Evolutionary conservation across 768 basidiomycete genomes (phyloP).

Genomic region (Favolaschia claudopus): DNA sequence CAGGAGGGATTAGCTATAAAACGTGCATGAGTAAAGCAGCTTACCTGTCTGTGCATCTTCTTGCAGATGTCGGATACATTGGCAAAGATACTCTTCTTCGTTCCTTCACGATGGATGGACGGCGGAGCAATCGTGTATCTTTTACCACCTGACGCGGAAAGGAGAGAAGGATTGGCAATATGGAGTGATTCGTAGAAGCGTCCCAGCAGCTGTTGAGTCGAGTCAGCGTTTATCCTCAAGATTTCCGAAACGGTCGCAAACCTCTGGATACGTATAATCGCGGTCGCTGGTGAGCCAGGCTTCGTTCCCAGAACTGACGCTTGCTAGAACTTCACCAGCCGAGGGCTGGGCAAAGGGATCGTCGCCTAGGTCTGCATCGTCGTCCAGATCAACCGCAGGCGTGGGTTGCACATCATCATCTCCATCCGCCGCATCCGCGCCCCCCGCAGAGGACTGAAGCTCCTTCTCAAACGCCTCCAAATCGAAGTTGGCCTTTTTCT

Average conservation of each 20-base stretch:
- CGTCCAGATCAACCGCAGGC: constrained; percentile 71
- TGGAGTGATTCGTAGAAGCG: constrained; percentile 94
- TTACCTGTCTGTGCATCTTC: constrained; percentile 88
- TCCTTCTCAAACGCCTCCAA: constrained; percentile 96
- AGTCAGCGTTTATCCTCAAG: too few relatives aligned
- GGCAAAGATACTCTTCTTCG: constrained; percentile 96
- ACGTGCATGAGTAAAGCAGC: constrained; percentile 21
- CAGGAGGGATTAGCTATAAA: background rate
- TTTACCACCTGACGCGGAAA: constrained; percentile 82
- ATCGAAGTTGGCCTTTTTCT: constrained; percentile 90
- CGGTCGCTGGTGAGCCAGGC: constrained; percentile 93
- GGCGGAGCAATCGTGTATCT: constrained; percentile 98
- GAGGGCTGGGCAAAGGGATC: constrained; percentile 76
- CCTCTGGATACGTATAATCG: constrained; percentile 97
- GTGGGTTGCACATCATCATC: constrained; percentile 63
- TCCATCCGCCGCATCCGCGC: constrained; percentile 60
- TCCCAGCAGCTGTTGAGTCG: constrained; percentile 83
- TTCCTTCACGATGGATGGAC: constrained; percentile 92
- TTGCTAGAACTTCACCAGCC: constrained; percentile 57
- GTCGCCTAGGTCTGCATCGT: constrained; percentile 88
- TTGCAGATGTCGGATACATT: constrained; percentile 98
- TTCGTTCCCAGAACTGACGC: constrained; percentile 78
- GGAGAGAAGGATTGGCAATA: constrained; percentile 91
- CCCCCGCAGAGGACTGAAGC: constrained; percentile 74
- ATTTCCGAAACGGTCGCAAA: constrained; percentile 36